Conservation (phyloP, 75 land plant genomes). For the Pinus taeda region DNA sequence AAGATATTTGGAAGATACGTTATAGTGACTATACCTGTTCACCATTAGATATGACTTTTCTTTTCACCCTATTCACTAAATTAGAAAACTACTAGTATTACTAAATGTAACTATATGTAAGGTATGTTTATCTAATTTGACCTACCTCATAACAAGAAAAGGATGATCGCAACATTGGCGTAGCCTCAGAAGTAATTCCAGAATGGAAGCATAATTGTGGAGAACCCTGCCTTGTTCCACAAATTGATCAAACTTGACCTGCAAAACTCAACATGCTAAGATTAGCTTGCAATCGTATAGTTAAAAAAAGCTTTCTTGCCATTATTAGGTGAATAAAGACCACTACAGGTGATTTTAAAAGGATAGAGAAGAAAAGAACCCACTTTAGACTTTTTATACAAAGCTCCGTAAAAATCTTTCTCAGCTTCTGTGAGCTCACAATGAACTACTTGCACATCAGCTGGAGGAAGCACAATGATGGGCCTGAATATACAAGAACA, state of each 20-base stretch:
- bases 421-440: conserved; percentile 83
- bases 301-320: neutral
- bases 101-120: too few relatives aligned
- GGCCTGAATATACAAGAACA: conserved; percentile 45
- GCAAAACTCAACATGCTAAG: conserved; percentile 5
- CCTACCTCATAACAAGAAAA: conserved; percentile 90
- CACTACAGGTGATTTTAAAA: neutral
- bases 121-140: neutral
- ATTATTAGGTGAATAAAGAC: neutral
- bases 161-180: conserved; percentile 99
- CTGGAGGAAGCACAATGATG: conserved; percentile 85
- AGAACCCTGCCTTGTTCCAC: conserved; percentile 95
- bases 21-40: too few relatives aligned
- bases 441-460: conserved; percentile 66
- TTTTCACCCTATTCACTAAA: too few relatives aligned
- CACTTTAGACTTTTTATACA: conserved; percentile 93
- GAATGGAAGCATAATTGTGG: conserved; percentile 96
- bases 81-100: too few relatives aligned
- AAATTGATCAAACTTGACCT: conserved; percentile 98
- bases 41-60: too few relatives aligned
- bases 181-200: conserved; percentile 90
- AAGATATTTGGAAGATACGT: too few relatives aligned
- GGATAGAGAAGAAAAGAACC: neutral
- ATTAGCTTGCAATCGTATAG: neutral
- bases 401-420: conserved; percentile 85